Conservation (phyloP, 495 filamentous ascomycete genomes). For the Symbiotaphrina buchneri region DNA sequence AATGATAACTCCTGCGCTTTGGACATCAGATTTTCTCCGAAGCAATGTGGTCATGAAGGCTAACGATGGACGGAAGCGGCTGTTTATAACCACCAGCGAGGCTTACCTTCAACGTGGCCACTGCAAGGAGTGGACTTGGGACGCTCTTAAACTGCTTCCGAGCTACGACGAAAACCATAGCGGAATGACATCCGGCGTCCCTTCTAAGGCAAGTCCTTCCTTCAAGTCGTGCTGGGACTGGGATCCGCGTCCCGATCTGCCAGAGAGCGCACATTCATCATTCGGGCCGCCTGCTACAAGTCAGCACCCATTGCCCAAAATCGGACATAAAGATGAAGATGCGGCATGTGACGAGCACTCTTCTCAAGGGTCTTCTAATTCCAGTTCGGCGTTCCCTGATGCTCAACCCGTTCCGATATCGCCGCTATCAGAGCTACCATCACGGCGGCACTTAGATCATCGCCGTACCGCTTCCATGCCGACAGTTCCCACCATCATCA, state of each 20-base stretch:
- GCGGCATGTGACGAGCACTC: too few species aligned
- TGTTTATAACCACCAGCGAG: conserved; percentile 42
- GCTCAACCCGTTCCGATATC: neutral
- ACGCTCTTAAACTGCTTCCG: conserved; percentile 30
- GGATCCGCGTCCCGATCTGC: conserved; percentile 28
- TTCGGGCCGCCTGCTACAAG: conserved; percentile 8
- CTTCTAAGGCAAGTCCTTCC: too few species aligned
- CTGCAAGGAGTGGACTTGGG: conserved; percentile 34
- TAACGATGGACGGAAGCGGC: conserved; percentile 23
- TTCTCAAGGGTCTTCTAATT: too few species aligned
- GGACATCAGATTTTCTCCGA: conserved; percentile 40
- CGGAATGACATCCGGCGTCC: too few species aligned
- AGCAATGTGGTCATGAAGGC: conserved; percentile 41
- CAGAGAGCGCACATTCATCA: conserved; percentile 15
- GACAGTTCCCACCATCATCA: neutral
- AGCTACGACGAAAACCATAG: conserved; percentile 25
- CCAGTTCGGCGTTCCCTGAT: too few species aligned
- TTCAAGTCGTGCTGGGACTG: conserved; percentile 30
- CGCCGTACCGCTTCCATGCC: neutral
- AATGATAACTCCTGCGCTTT: conserved; percentile 40
- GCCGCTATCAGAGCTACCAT: conserved; percentile 1
- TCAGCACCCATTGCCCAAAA: neutral
- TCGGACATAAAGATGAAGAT: too few species aligned
- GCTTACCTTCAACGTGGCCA: conserved; percentile 33
- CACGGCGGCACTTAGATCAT: neutral